Base-by-base conservation (phyloP, 1,139 yeast genomes). In the Meyerozyma smithsonii region DNA sequence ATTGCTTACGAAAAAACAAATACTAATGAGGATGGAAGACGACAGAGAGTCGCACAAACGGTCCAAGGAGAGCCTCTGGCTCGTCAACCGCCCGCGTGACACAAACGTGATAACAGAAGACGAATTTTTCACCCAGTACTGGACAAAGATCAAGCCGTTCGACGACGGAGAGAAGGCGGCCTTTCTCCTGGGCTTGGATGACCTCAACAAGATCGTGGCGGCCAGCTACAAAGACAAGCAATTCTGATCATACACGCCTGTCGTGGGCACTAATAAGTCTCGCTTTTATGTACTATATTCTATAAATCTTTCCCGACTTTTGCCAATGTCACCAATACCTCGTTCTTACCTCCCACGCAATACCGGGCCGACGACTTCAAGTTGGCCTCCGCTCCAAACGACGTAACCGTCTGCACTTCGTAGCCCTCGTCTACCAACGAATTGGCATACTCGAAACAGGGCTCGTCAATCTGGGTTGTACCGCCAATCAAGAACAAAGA, bases 21-120 rank as follows among this genome's bases (percentile, higher is more conserved):
- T 84, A 11, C 56, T 84, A n/a, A 67, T 76, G 30, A 66, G 96
- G 44, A 85, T 88, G 79, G 95, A 88, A 55, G 92, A 84, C 46
- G 96, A 88, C 56, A 65, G 96, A 48, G 96, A 88, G 56, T 68
- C 92, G 7, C 88, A 84, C 49, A 88, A 88, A 55, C 72, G 85
- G 43, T 76, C 84, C 12, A 85, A 87, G 50, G 96, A 88, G 53
- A 74, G 70, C 18, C 64, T 81, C 25, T 86, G 95, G 95, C 75
- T 79, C 11, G 79, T 84, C 0, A 70, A 70, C 21, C 57, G 85
- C 44, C 72, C 74, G 14, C 66, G 66, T 40, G 67, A 66, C 5
- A 38, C 58, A 1, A 57, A 45, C 33, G 57, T 54, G 23, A 61
- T 73, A 4, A 66, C 73, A 1, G 76, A 73, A 39, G 67, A 65